These are phyloP conservation scores for Penicillium sp. DNA, from an alignment of 2,329 filamentous ascomycete genomes.

Conservation along the genomic window DNA sequence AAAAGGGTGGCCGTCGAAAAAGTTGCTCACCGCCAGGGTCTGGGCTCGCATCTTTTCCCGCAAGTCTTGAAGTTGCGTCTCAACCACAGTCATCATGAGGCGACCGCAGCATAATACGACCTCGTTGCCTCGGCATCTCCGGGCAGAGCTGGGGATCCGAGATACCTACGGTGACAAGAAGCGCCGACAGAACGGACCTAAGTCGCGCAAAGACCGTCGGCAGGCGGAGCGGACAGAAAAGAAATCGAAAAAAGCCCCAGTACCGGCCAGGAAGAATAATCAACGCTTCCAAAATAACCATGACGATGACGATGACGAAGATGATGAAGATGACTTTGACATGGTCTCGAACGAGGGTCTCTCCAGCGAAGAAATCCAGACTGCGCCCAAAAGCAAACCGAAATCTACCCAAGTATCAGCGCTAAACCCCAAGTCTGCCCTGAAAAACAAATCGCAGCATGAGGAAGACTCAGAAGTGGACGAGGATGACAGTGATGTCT, in stretches of 20 bases:
- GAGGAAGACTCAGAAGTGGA: slow-evolving; percentile 21
- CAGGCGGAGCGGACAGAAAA: slow-evolving; percentile 64
- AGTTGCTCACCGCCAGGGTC: slow-evolving; percentile 22
- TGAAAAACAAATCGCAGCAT: slow-evolving; percentile 9
- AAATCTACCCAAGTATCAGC: background rate
- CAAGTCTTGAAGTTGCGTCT: background rate
- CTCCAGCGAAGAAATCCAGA: slow-evolving; percentile 19
- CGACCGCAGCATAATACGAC: slow-evolving; percentile 43
- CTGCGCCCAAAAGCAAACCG: slow-evolving; percentile 12
- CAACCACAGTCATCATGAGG: slow-evolving; percentile 29
- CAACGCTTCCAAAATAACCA: slow-evolving; percentile 11
- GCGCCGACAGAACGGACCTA: slow-evolving; percentile 29
- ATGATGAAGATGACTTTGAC: slow-evolving; percentile 28
- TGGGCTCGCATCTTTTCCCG: too few species aligned
- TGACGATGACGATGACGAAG: slow-evolving; percentile 25
- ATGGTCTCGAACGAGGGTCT: slow-evolving; percentile 17
- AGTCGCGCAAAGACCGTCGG: slow-evolving; percentile 61
- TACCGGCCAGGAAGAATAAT: slow-evolving; percentile 16
- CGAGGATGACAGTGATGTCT: slow-evolving; percentile 24
- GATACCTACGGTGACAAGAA: slow-evolving; percentile 37
- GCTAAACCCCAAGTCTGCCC: background rate
- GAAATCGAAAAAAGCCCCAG: slow-evolving; percentile 46
- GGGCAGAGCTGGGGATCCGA: slow-evolving; percentile 41
- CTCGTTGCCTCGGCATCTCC: slow-evolving; percentile 39
- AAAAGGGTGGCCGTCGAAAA: slow-evolving; percentile 22